Evolutionary conservation across 2,329 filamentous ascomycete genomes (phyloP).

Genomic region (Calonectria naviculata): DNA sequence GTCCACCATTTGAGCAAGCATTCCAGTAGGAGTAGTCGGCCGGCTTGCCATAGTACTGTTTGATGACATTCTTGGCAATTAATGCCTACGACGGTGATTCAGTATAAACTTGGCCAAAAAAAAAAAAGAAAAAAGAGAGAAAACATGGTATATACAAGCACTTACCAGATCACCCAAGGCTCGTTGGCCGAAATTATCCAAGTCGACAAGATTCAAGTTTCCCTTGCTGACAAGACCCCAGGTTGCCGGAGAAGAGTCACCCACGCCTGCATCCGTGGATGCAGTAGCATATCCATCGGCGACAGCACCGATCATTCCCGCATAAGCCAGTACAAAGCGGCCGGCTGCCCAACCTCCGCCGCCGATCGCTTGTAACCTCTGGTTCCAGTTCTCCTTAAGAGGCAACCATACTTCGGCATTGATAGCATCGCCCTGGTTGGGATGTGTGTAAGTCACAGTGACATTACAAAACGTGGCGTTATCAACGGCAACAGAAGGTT

Average conservation of each 20-base stretch:
- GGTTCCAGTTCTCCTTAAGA: slow-evolving; percentile 39
- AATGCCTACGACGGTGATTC: slow-evolving; percentile 41
- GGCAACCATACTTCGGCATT: slow-evolving; percentile 41
- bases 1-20: slow-evolving; percentile 65
- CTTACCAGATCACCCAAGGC: slow-evolving; percentile 40
- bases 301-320: slow-evolving; percentile 27
- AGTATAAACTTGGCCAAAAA: not conserved
- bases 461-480: slow-evolving; percentile 35
- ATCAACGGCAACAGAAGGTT: not conserved
- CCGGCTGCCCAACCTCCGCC: slow-evolving; percentile 45
- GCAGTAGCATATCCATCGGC: slow-evolving; percentile 30
- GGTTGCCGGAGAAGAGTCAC: not conserved
- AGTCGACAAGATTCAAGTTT: slow-evolving; percentile 33
- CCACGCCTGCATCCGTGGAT: slow-evolving; percentile 33
- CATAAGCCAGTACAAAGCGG: slow-evolving; percentile 11
- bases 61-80: slow-evolving; percentile 54
- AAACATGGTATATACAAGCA: not conserved
- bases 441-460: no score
- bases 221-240: slow-evolving; percentile 24
- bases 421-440: slow-evolving; percentile 33
- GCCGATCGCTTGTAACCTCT: slow-evolving; percentile 43
- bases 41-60: slow-evolving; percentile 52
- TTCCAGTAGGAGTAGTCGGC: slow-evolving; percentile 59
- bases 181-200: slow-evolving; percentile 37
- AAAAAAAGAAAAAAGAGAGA: no score